Conservation (phyloP, 2,329 filamentous ascomycete species). For the Fusarium coffeatum region DNA sequence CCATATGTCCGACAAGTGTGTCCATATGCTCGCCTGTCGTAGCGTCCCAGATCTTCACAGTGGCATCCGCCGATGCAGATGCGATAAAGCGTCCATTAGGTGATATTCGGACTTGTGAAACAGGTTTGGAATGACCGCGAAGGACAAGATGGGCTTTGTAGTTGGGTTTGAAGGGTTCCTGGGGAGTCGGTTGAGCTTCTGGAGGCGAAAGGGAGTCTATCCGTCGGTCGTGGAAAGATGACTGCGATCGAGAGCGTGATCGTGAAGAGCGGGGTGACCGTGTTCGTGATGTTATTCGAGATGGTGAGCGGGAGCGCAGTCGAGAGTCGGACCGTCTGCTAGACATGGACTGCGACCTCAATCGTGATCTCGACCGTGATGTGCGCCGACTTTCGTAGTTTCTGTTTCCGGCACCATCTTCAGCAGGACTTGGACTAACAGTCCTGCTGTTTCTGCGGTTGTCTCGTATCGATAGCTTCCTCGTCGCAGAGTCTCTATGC, state of each 20-base stretch:
- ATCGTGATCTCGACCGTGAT: constrained; percentile 50
- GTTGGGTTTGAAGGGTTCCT: constrained; percentile 68
- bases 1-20: constrained; percentile 92
- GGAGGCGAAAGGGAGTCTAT: constrained; percentile 46
- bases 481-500: constrained; percentile 20
- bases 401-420: constrained; percentile 38
- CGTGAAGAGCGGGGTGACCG: constrained; percentile 49
- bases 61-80: constrained; percentile 88
- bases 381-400: constrained; percentile 48
- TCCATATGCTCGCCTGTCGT: constrained; percentile 82
- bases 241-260: constrained; percentile 47
- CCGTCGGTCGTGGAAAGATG: constrained; percentile 49
- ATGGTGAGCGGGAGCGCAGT: constrained; percentile 49
- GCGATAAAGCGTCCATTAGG: constrained; percentile 92
- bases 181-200: constrained; percentile 50
- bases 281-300: constrained; percentile 48
- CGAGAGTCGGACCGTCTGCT: constrained; percentile 54
- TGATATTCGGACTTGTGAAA: constrained; percentile 90
- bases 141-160: constrained; percentile 79
- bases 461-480: constrained; percentile 37
- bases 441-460: constrained; percentile 37
- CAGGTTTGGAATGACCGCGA: constrained; percentile 79
- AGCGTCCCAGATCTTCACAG: constrained; percentile 91
- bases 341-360: constrained; percentile 52
- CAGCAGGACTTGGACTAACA: constrained; percentile 43